Conservation (phyloP, 169 alveolate species). For the Plasmodium gonderi region DNA sequence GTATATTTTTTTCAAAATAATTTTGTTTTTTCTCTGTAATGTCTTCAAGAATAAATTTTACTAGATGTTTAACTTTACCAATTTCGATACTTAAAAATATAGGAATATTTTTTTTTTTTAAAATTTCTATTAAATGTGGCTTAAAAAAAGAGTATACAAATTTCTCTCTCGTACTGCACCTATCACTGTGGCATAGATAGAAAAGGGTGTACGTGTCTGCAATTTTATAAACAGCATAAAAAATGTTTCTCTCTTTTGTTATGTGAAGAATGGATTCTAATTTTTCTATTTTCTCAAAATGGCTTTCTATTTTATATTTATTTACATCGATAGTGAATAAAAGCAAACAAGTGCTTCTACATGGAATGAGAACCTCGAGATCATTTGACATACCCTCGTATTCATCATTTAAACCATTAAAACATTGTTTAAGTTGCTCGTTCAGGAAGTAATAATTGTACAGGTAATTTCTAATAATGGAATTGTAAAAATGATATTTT, state of each 20-base stretch:
- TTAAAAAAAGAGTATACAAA: constrained; percentile 49
- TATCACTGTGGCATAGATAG: constrained; percentile 14
- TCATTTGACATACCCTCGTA: background rate
- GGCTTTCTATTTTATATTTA: background rate
- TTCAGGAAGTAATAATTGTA: constrained; percentile 7
- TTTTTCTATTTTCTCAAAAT: background rate
- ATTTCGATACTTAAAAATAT: constrained; percentile 58
- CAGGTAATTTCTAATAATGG: background rate
- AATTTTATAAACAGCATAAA: constrained; percentile 40
- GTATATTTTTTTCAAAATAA: background rate
- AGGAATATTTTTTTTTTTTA: constrained; percentile 43
- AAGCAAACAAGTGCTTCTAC: background rate
- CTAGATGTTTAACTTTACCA: constrained; percentile 30
- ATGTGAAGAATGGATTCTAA: constrained; percentile 12
- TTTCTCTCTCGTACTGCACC: constrained; percentile 31
- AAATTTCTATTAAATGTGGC: constrained; percentile 17
- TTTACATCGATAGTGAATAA: constrained; percentile 8
- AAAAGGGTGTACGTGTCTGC: constrained; percentile 41
- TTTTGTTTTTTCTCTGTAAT: background rate
- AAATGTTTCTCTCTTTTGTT: background rate
- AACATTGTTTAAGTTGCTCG: background rate
- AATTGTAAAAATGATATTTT: background rate
- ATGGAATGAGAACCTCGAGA: constrained; percentile 4
- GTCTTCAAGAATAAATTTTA: constrained; percentile 32
- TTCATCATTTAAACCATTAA: background rate